phyloP scores from a whole-genome alignment of 345 rosid genomes.

The Aegle marmelos region DNA sequence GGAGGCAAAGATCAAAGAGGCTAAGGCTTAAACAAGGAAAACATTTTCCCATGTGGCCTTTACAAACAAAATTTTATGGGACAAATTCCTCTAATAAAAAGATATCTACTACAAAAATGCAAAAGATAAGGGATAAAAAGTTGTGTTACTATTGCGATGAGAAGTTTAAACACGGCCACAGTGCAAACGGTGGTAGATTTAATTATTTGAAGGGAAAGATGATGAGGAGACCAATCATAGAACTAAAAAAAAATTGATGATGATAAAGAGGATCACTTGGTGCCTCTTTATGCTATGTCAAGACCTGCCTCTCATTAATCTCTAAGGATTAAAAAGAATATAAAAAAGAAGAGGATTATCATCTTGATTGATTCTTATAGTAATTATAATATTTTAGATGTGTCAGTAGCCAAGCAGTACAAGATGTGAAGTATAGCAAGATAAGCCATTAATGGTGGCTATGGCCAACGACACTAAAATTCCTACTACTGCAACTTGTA shows the following conservation, averaged over 20 bases:
- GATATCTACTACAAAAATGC: not conserved
- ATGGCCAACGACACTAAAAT: not conserved
- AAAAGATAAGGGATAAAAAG: not conserved
- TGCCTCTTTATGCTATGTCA: too few relatives aligned
- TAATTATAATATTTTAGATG: not conserved
- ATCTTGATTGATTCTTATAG: not conserved
- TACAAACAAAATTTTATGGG: not conserved
- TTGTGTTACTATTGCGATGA: not conserved
- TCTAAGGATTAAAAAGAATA: too few relatives aligned
- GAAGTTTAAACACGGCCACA: not conserved
- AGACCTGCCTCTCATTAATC: too few relatives aligned
- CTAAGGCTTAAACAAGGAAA: not conserved
- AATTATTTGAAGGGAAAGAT: not conserved
- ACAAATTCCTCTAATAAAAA: not conserved
- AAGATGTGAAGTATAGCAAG: not conserved
- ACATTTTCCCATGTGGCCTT: not conserved
- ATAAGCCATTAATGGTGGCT: not conserved
- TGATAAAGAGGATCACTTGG: too few relatives aligned
- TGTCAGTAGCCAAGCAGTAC: not conserved
- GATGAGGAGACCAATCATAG: too few relatives aligned
- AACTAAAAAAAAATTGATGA: too few relatives aligned
- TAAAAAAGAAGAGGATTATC: not conserved
- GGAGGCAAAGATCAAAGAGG: not conserved
- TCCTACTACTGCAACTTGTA: not conserved
- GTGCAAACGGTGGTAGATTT: not conserved